A percentile compares a stretch with the other conserved stretches of the same genome.
Evolutionary conservation across 345 rosid genomes (phyloP).

Genomic region (Murraya paniculata): DNA sequence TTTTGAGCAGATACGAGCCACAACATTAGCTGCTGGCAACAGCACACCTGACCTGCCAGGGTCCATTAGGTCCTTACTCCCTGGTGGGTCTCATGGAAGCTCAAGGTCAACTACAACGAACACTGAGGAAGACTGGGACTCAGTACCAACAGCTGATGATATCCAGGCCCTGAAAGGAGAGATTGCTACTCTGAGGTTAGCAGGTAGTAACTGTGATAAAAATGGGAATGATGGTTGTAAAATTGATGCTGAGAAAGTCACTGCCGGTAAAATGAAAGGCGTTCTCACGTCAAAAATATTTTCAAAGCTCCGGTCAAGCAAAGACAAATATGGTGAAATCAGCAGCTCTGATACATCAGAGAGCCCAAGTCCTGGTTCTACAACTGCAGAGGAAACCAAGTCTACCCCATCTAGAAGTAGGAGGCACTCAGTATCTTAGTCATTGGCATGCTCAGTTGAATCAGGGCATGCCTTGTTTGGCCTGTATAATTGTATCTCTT

Average conservation of each 20-base stretch:
- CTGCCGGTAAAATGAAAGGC: conserved; percentile 52
- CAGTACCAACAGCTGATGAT: conserved; percentile 66
- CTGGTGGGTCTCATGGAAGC: conserved; percentile 73
- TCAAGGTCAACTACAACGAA: conserved; percentile 77
- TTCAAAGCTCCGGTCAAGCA: conserved; percentile 62
- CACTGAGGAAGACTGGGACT: conserved; percentile 94
- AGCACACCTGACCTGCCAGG: conserved; percentile 63
- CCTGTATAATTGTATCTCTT: conserved; percentile 28
- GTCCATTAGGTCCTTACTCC: conserved; percentile 41
- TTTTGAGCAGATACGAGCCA: conserved; percentile 72
- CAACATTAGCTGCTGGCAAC: conserved; percentile 44
- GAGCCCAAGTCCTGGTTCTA: conserved; percentile 57
- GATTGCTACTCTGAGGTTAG: conserved; percentile 44
- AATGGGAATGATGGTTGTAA: conserved; percentile 27
- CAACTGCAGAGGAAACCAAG: conserved; percentile 61
- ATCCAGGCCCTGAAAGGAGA: conserved; percentile 71
- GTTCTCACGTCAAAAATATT: conserved; percentile 48
- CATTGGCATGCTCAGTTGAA: background rate
- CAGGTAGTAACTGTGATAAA: conserved; percentile 19
- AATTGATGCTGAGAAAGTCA: conserved; percentile 34
- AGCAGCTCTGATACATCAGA: conserved; percentile 70
- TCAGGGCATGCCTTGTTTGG: conserved; percentile 8
- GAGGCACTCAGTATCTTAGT: conserved; percentile 55
- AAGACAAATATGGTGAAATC: conserved; percentile 58
- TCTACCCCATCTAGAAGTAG: conserved; percentile 73